phyloP scores from a whole-genome alignment of 2,329 filamentous ascomycete genomes.

The Byssochlamys sp. region DNA sequence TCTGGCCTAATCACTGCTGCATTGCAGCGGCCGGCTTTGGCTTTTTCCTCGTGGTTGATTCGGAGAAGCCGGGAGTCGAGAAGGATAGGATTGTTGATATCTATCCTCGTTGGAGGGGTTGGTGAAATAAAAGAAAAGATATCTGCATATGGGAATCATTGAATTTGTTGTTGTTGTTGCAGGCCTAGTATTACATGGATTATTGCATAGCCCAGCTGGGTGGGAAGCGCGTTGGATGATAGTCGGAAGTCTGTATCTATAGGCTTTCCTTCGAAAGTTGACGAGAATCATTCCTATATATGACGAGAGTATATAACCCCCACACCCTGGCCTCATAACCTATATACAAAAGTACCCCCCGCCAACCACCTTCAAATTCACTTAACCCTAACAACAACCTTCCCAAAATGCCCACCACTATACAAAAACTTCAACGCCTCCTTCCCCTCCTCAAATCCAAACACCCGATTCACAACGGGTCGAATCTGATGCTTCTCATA shows the following conservation, averaged over 20 bases:
- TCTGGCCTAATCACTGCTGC: conserved; percentile 75
- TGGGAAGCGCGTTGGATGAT: too few species aligned
- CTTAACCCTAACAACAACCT: conserved; percentile 43
- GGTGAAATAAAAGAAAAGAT: not conserved
- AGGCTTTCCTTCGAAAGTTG: too few species aligned
- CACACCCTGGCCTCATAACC: too few species aligned
- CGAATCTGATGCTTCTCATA: conserved; percentile 24
- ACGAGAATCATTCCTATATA: too few species aligned
- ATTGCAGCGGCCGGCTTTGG: conserved; percentile 62
- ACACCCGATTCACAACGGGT: conserved; percentile 46
- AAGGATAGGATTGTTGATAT: conserved; percentile 6
- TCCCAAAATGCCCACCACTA: conserved; percentile 46
- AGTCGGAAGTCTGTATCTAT: too few species aligned
- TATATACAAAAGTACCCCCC: too few species aligned
- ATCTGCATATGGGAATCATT: not conserved
- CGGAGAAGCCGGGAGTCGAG: conserved; percentile 23
- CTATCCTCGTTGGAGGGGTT: not conserved
- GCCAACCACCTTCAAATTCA: not conserved
- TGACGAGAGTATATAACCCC: too few species aligned
- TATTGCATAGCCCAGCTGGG: too few species aligned
- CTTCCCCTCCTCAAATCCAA: conserved; percentile 42
- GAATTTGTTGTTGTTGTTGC: too few species aligned
- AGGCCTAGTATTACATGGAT: too few species aligned
- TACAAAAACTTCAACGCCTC: conserved; percentile 46
- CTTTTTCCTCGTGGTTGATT: conserved; percentile 65